Conservation (phyloP, 1,139 yeast genomes). For the Protomyces macrosporus region DNA sequence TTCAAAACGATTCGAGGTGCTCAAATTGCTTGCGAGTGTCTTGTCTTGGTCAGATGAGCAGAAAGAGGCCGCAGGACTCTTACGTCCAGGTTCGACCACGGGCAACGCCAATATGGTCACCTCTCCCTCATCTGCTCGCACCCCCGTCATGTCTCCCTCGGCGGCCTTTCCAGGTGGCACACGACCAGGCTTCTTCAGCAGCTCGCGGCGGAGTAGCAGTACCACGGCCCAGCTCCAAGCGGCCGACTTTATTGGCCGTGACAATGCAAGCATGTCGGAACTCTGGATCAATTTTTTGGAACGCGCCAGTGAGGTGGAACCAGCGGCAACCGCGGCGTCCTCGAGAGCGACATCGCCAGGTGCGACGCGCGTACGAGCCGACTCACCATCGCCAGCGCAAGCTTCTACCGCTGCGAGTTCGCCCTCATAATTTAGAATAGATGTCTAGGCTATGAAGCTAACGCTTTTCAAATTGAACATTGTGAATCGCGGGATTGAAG, state of each 20-base stretch:
- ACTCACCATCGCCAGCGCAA: not conserved
- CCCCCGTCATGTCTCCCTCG: not conserved
- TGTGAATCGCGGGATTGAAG: constrained; percentile 14
- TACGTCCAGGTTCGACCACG: constrained; percentile 23
- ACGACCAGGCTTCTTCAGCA: not conserved
- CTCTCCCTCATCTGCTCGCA: not conserved
- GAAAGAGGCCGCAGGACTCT: constrained; percentile 72
- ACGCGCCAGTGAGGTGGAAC: not conserved
- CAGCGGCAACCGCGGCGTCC: not conserved
- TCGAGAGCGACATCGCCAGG: not conserved
- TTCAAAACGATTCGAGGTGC: constrained; percentile 85
- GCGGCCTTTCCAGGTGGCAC: not conserved
- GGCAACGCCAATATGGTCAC: not conserved
- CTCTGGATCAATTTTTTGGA: constrained; percentile 32
- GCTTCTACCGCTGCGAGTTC: no score
- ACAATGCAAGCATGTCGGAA: constrained; percentile 30
- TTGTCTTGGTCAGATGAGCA: constrained; percentile 85
- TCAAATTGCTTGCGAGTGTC: constrained; percentile 74
- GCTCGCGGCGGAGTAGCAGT: constrained; percentile 2
- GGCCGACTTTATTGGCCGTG: constrained; percentile 23
- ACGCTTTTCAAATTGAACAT: not conserved
- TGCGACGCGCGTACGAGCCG: not conserved
- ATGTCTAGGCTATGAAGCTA: not conserved
- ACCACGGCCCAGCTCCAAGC: constrained; percentile 15
- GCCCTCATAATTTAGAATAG: no score